Evolutionary conservation across 306 rosid genomes (phyloP).

Genomic region (barrel medic (Medicago truncatula)): DNA sequence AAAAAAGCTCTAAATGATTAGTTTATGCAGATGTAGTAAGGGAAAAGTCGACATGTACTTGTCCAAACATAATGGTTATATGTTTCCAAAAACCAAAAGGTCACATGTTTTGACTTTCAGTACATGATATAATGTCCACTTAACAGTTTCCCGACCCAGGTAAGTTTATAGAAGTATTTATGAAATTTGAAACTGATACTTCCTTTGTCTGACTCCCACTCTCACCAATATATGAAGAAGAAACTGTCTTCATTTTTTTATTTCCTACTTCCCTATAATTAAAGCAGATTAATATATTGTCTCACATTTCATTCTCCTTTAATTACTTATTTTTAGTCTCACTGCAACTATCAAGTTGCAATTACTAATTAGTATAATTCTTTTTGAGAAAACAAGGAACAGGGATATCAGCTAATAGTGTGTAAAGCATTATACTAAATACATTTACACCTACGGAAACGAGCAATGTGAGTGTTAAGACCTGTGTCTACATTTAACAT

Average conservation of each 20-base stretch:
- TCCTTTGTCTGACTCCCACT: neutral
- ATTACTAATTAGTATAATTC: no score
- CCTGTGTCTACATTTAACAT: neutral
- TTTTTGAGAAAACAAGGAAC: neutral
- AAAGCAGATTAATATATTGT: neutral
- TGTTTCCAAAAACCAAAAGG: neutral
- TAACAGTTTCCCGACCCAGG: neutral
- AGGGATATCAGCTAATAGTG: neutral
- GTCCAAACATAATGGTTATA: constrained; percentile 1
- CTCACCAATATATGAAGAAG: neutral
- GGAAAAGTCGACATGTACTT: neutral
- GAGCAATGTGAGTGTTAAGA: neutral
- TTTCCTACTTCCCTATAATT: neutral
- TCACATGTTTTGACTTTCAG: neutral
- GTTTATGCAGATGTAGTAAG: constrained; percentile 23
- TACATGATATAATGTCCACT: neutral
- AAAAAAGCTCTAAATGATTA: neutral
- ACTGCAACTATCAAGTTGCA: neutral
- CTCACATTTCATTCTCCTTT: neutral
- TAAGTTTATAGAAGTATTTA: neutral
- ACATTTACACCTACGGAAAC: no score
- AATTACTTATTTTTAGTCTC: no score
- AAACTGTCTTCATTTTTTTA: neutral
- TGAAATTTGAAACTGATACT: neutral
- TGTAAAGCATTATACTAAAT: neutral